phyloP scores from a whole-genome alignment of 345 rosid genomes.

The Salix exigua region DNA sequence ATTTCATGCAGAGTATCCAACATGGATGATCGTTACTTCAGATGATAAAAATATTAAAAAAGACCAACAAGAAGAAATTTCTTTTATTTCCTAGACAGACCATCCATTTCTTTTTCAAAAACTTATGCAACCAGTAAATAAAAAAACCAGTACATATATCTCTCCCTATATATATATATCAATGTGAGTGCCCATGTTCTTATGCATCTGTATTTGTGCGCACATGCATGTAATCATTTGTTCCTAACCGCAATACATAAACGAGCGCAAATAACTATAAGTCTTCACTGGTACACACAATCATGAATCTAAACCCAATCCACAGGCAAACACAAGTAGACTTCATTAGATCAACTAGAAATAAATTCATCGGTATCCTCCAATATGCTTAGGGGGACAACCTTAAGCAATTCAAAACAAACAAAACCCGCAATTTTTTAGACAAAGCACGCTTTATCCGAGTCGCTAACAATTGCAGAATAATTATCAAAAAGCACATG shows the following conservation, averaged over 20 bases:
- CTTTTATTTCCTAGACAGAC: not conserved
- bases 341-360: not conserved
- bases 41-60: not conserved
- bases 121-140: not conserved
- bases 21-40: not conserved
- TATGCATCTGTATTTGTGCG: not conserved
- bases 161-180: not conserved
- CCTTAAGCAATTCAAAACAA: conserved; percentile 17
- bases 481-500: conserved; percentile 17
- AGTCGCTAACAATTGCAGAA: conserved; percentile 7
- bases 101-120: not conserved
- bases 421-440: conserved; percentile 21
- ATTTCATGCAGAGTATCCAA: not conserved
- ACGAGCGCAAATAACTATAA: not conserved
- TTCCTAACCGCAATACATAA: conserved; percentile 1
- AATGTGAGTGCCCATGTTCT: not conserved
- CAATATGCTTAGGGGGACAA: conserved; percentile 8
- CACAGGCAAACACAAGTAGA: not conserved
- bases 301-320: not conserved
- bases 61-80: not conserved
- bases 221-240: not conserved
- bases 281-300: not conserved
- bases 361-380: conserved; percentile 1
- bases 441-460: conserved; percentile 14
- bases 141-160: no score